Evolutionary conservation across 257 asterid species (phyloP).

Genomic region (Solanum gracilifrons): DNA sequence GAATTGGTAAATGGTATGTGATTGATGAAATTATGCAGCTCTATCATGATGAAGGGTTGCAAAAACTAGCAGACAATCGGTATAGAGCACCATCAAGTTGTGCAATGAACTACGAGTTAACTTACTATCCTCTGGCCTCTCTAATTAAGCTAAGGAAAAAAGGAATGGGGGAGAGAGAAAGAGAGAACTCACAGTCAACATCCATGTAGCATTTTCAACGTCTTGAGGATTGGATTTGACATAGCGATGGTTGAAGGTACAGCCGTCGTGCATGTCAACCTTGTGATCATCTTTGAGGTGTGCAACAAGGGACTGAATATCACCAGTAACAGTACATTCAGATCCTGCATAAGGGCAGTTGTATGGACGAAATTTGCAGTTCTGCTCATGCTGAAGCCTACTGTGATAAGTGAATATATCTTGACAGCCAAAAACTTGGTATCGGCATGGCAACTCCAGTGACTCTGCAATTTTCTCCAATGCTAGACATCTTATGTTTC

Average conservation of each 20-base stretch:
- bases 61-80: not conserved
- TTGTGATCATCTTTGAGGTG: conserved; percentile 32
- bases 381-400: conserved; percentile 27
- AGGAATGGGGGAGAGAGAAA: not conserved
- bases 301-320: conserved; percentile 16
- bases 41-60: not conserved
- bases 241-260: conserved; percentile 36
- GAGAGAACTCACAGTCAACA: conserved; percentile 26
- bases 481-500: conserved; percentile 36
- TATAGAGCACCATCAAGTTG: not conserved
- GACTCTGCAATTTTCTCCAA: conserved; percentile 36
- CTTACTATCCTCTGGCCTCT: not conserved
- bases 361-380: conserved; percentile 23
- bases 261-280: conserved; percentile 30
- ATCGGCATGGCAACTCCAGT: conserved; percentile 26
- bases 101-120: not conserved
- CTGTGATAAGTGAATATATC: conserved; percentile 22
- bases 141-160: not conserved
- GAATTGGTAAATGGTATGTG: not conserved
- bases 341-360: conserved; percentile 38
- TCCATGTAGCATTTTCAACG: conserved; percentile 32
- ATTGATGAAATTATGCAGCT: not conserved
- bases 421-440: conserved; percentile 24
- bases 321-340: conserved; percentile 23
- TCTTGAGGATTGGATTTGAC: conserved; percentile 29